Conservation (phyloP, 306 rosid genomes). For the Prosopis cineraria region DNA sequence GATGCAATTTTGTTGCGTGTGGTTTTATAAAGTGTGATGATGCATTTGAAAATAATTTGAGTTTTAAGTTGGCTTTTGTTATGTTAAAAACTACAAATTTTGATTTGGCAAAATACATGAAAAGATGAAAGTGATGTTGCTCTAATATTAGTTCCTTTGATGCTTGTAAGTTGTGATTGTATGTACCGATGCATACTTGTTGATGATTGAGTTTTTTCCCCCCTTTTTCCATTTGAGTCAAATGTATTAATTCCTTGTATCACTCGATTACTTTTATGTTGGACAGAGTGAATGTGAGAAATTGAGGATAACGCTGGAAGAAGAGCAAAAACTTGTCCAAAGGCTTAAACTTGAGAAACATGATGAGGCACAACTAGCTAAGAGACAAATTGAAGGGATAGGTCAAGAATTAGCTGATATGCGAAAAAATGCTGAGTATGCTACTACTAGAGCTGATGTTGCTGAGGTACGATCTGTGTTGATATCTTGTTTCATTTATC, state of each 20-base stretch:
- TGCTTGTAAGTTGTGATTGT: background rate
- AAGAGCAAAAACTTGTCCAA: background rate
- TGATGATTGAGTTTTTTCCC: background rate
- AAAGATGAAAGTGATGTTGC: no score
- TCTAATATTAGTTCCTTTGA: no score
- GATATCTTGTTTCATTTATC: no score
- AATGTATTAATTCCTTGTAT: background rate
- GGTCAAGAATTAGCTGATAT: background rate
- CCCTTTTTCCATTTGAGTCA: background rate
- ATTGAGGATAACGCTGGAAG: background rate
- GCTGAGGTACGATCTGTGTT: no score
- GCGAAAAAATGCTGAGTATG: background rate
- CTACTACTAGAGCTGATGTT: background rate
- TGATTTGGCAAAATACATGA: no score
- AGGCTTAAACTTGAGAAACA: background rate
- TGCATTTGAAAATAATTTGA: background rate
- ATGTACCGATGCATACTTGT: background rate
- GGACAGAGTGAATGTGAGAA: conserved; percentile 4
- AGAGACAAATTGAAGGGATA: background rate
- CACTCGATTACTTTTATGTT: background rate
- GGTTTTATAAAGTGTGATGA: background rate
- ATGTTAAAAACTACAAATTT: no score
- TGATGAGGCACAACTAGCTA: background rate
- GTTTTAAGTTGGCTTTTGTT: no score
- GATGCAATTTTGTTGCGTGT: background rate